Conservation (phyloP, 495 filamentous ascomycete genomes). For the Podospora anserina region DNA sequence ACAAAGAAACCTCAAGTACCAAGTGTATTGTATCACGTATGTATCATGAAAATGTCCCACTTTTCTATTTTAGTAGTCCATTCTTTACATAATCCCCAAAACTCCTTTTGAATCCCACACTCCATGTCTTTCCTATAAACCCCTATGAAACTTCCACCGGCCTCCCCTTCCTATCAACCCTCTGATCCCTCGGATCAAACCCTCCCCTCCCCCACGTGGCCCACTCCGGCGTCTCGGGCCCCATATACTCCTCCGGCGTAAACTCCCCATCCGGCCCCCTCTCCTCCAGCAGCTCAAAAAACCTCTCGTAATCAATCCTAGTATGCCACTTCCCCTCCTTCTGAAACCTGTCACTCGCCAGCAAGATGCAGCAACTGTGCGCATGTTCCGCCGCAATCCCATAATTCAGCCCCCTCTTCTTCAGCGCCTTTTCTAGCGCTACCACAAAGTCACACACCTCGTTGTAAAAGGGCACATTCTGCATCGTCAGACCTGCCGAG, state of each 20-base stretch:
- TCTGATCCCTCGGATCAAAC: conserved; percentile 85
- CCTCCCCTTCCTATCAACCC: conserved; percentile 75
- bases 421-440: conserved; percentile 63
- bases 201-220: conserved; percentile 91
- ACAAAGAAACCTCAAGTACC: too few relatives aligned
- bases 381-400: conserved; percentile 93
- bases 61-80: not conserved
- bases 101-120: too few relatives aligned
- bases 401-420: conserved; percentile 67
- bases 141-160: conserved; percentile 38
- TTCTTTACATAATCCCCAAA: not conserved
- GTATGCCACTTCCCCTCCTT: conserved; percentile 82
- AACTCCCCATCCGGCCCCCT: conserved; percentile 64
- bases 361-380: conserved; percentile 86
- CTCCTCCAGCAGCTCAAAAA: conserved; percentile 78
- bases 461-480: conserved; percentile 92
- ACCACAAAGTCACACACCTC: conserved; percentile 80
- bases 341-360: conserved; percentile 73
- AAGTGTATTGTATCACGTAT: too few relatives aligned
- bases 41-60: not conserved
- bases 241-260: conserved; percentile 86
- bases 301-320: conserved; percentile 80
- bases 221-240: conserved; percentile 80
- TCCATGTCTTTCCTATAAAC: not conserved
- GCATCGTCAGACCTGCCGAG: conserved; percentile 84